phyloP scores from a whole-genome alignment of 768 basidiomycete genomes.

The Panaeolus cyanescens region DNA sequence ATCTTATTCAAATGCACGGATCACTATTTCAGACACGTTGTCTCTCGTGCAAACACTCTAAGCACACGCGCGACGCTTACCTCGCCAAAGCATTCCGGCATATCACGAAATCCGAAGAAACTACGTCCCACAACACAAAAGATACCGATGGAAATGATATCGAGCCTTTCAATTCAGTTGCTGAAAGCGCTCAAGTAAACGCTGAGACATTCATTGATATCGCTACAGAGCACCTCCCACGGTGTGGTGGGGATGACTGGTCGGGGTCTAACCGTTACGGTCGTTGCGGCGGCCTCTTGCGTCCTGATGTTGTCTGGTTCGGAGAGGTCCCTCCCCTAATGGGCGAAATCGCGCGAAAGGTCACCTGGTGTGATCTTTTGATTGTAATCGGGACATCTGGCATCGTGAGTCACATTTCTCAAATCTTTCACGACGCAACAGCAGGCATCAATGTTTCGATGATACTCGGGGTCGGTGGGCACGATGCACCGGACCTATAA shows the following conservation, averaged over 20 bases:
- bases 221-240: conserved; percentile 28
- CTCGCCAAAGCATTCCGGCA: conserved; percentile 1
- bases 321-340: conserved; percentile 37
- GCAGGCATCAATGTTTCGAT: neutral
- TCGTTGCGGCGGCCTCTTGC: conserved; percentile 32
- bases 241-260: conserved; percentile 24
- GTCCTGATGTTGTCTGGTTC: conserved; percentile 50
- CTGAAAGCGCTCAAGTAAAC: conserved; percentile 2
- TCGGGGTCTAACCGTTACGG: conserved; percentile 29
- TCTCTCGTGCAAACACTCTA: conserved; percentile 27
- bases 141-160: neutral
- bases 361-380: conserved; percentile 37
- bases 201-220: conserved; percentile 15
- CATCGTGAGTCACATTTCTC: conserved; percentile 25
- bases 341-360: conserved; percentile 32
- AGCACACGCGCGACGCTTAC: conserved; percentile 9
- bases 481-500: neutral
- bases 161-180: too few species aligned
- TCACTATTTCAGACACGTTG: conserved; percentile 45
- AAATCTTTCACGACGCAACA: neutral
- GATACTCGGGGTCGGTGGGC: neutral
- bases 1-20: conserved; percentile 52
- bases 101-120: neutral
- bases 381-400: conserved; percentile 48
- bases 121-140: neutral